These are phyloP conservation scores for Peltaster fructicola DNA, from an alignment of 2,329 filamentous ascomycete species.

Conservation along the genomic window DNA sequence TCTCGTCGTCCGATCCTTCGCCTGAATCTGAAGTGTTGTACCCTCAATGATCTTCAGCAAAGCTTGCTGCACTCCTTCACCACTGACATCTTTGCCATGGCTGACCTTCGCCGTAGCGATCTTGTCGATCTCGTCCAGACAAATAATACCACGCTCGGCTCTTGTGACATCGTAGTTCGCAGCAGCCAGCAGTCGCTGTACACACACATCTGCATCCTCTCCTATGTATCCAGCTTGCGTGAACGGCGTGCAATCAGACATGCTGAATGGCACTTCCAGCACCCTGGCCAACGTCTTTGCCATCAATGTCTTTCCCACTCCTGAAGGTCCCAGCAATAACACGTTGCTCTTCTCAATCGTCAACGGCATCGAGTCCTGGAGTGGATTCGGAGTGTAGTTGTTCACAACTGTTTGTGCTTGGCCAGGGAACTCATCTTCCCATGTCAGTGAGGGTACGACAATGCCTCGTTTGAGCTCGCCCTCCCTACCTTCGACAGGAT, in stretches of 20 bases:
- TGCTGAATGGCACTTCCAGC: slow-evolving; percentile 88
- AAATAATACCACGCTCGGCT: slow-evolving; percentile 83
- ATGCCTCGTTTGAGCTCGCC: slow-evolving; percentile 16
- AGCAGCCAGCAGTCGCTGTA: slow-evolving; percentile 76
- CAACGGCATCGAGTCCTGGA: slow-evolving; percentile 41
- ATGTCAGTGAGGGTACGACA: slow-evolving; percentile 18
- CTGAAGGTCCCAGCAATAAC: slow-evolving; percentile 75
- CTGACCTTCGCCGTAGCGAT: slow-evolving; percentile 75
- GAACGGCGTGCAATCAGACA: slow-evolving; percentile 88
- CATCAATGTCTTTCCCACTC: slow-evolving; percentile 93
- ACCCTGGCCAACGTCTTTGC: slow-evolving; percentile 79
- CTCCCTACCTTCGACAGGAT: slow-evolving; percentile 57
- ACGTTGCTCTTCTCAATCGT: slow-evolving; percentile 94
- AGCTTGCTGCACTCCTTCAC: slow-evolving; percentile 92
- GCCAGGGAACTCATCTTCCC: slow-evolving; percentile 43
- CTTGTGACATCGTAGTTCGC: slow-evolving; percentile 74
- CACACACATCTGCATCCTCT: slow-evolving; percentile 90
- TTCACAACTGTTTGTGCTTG: slow-evolving; percentile 38
- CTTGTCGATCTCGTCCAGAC: slow-evolving; percentile 94
- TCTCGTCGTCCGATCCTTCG: slow-evolving; percentile 35
- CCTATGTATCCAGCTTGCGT: slow-evolving; percentile 96
- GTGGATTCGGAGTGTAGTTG: no score
- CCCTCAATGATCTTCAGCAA: slow-evolving; percentile 92
- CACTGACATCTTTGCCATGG: slow-evolving; percentile 84
- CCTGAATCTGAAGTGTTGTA: slow-evolving; percentile 78